These are phyloP conservation scores for Fusarium mangiferae DNA, from an alignment of 2,329 filamentous ascomycete genomes.

Conservation along the genomic window DNA sequence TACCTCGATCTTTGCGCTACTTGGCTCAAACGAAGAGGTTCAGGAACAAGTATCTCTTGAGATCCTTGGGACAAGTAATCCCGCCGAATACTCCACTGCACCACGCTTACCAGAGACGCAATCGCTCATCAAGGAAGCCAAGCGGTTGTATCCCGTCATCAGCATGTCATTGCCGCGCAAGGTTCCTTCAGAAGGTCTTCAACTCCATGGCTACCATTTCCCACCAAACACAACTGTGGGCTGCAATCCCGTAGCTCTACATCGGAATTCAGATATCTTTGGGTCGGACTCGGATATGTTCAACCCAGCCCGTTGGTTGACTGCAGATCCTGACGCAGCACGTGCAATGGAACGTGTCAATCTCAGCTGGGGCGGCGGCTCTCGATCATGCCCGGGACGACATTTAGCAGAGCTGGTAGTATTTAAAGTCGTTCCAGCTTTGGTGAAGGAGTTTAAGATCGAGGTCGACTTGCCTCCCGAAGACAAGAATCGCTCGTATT, in stretches of 20 bases:
- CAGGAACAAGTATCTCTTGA: constrained; percentile 50
- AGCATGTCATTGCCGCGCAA: constrained; percentile 62
- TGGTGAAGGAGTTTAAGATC: constrained; percentile 59
- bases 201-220: constrained; percentile 53
- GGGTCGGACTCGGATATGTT: constrained; percentile 58
- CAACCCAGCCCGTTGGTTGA: constrained; percentile 60
- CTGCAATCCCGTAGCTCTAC: constrained; percentile 61
- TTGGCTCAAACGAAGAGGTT: constrained; percentile 52
- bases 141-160: constrained; percentile 62
- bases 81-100: constrained; percentile 39
- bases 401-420: constrained; percentile 63
- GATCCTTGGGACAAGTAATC: constrained; percentile 33
- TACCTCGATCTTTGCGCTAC: constrained; percentile 59
- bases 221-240: constrained; percentile 60
- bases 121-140: constrained; percentile 62
- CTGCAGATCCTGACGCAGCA: constrained; percentile 37
- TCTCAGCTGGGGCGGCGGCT: constrained; percentile 63
- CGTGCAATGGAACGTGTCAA: constrained; percentile 60
- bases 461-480: constrained; percentile 52
- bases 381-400: constrained; percentile 61
- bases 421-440: constrained; percentile 53
- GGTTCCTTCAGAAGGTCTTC: constrained; percentile 52
- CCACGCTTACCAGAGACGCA: constrained; percentile 50
- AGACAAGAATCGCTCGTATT: constrained; percentile 57
- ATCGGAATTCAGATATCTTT: constrained; percentile 61